Percentiles rank a stretch among this genome's conserved stretches.
Conservation (phyloP, 129 eudicot genomes). For the Flaveria sonorensis region DNA sequence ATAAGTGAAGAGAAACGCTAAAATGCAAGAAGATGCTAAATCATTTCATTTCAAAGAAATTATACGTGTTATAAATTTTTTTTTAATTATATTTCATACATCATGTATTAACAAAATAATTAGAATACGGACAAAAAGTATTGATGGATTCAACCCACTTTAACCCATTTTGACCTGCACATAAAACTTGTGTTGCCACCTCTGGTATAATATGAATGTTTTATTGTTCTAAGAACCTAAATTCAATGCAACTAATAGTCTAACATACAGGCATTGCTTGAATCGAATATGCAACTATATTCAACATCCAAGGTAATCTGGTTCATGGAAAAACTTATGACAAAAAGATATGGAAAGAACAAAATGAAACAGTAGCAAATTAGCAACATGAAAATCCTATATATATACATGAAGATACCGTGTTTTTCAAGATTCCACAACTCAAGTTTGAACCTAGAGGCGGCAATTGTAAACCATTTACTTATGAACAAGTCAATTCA, state of each 20-base stretch:
- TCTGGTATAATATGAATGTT: background rate
- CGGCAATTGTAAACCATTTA: too few species aligned
- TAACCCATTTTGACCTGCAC: background rate
- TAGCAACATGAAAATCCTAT: background rate
- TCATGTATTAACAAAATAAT: background rate
- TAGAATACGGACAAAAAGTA: background rate
- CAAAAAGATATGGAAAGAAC: too few species aligned
- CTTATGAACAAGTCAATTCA: background rate
- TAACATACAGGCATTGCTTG: slow-evolving; percentile 1
- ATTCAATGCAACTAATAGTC: background rate
- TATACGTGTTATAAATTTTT: background rate
- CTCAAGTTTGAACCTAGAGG: background rate
- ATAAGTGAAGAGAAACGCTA: background rate
- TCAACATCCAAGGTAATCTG: background rate
- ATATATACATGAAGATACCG: background rate
- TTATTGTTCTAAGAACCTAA: background rate
- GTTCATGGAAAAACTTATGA: too few species aligned
- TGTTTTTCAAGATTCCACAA: slow-evolving; percentile 1
- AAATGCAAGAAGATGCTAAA: slow-evolving; percentile 2
- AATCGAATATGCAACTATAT: background rate
- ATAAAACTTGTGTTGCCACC: background rate
- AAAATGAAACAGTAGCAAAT: background rate
- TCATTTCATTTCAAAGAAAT: too few species aligned
- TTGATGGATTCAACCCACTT: background rate
- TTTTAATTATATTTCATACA: background rate